A percentile compares a stretch with the other conserved stretches of the same genome.
Conservation (phyloP, 1,284 basidiomycete genomes). For the Golubevia pallescens region DNA sequence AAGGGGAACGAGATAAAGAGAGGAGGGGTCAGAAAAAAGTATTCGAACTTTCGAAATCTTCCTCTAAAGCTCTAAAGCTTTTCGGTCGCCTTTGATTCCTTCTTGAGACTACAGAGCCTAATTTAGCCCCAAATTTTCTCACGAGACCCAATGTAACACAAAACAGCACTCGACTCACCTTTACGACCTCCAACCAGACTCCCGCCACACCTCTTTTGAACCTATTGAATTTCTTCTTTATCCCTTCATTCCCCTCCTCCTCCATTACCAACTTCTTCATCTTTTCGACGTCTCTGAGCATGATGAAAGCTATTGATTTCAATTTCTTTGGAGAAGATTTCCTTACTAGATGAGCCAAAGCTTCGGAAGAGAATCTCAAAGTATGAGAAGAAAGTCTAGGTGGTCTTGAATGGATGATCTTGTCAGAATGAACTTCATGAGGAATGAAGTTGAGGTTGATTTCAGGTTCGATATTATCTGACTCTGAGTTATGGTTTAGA, state of each 20-base stretch:
- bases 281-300: slow-evolving; percentile 33
- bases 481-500: neutral
- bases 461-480: neutral
- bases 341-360: slow-evolving; percentile 56
- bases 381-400: slow-evolving; percentile 38
- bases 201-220: slow-evolving; percentile 52
- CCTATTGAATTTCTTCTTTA: slow-evolving; percentile 17
- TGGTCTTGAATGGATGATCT: slow-evolving; percentile 16
- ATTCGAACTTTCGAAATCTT: no score
- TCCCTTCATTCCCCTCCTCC: slow-evolving; percentile 23
- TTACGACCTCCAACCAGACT: slow-evolving; percentile 52
- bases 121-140: no score
- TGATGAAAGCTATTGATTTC: slow-evolving; percentile 24
- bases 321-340: slow-evolving; percentile 43
- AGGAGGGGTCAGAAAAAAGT: no score
- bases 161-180: no score
- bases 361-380: slow-evolving; percentile 56
- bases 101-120: no score
- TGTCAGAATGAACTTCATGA: neutral
- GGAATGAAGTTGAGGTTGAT: no score
- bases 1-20: neutral
- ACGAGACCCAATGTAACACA: no score
- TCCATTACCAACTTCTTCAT: slow-evolving; percentile 15
- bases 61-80: no score
- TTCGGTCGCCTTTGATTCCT: no score